Conservation (phyloP, 2,329 filamentous ascomycete genomes). For the Trichoderma citrinoviride region DNA sequence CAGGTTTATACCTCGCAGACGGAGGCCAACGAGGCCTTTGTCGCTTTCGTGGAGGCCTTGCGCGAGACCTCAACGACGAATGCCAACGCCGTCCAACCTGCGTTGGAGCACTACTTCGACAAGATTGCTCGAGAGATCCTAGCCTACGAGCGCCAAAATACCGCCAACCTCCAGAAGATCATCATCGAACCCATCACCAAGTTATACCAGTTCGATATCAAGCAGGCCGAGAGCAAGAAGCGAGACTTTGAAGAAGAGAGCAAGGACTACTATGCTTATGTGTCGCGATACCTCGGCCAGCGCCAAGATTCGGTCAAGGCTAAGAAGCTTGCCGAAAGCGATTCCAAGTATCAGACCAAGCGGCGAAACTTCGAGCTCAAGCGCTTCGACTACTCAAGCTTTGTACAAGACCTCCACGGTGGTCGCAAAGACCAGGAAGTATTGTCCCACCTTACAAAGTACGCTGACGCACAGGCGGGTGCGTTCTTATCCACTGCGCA, state of each 20-base stretch:
- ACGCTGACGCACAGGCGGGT: conserved; percentile 84
- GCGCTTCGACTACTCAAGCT: conserved; percentile 97
- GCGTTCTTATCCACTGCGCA: conserved; percentile 79
- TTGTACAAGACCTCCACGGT: conserved; percentile 98
- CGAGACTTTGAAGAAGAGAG: conserved; percentile 98
- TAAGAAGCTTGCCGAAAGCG: conserved; percentile 92
- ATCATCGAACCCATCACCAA: conserved; percentile 93
- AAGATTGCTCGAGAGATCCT: conserved; percentile 92
- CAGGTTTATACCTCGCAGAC: conserved; percentile 76
- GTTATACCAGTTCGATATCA: conserved; percentile 93
- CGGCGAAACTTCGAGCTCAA: conserved; percentile 93
- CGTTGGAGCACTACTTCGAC: conserved; percentile 96
- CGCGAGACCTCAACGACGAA: conserved; percentile 87
- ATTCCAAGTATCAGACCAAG: conserved; percentile 94
- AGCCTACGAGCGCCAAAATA: conserved; percentile 80
- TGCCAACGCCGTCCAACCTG: conserved; percentile 93
- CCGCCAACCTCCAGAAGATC: conserved; percentile 78
- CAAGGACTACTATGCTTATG: conserved; percentile 96
- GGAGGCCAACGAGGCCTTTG: conserved; percentile 81
- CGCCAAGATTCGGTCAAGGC: conserved; percentile 93
- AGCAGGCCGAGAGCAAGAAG: conserved; percentile 94
- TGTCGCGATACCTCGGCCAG: conserved; percentile 93
- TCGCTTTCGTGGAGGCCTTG: conserved; percentile 79
- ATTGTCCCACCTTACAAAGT: conserved; percentile 88
- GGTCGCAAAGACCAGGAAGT: conserved; percentile 98